phyloP scores from a whole-genome alignment of 495 filamentous ascomycete species.

The Penicillium macrosclerotiorum region DNA sequence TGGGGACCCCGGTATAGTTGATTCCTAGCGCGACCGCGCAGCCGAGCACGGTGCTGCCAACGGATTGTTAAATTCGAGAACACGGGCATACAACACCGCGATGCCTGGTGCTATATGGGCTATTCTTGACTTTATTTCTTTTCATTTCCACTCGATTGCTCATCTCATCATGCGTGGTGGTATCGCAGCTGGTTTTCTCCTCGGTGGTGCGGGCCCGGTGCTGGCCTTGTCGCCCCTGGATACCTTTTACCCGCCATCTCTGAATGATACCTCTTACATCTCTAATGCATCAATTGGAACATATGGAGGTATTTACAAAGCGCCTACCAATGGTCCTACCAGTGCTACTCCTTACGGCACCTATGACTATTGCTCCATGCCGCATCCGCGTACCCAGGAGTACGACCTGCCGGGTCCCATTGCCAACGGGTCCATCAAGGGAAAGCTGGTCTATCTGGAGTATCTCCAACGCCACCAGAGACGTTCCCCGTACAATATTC shows the following conservation, averaged over 20 bases:
- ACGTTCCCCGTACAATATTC: conserved; percentile 42
- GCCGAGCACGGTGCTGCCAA: conserved; percentile 1
- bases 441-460: conserved; percentile 37
- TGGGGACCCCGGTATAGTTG: background rate
- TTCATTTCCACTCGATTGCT: background rate
- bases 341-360: conserved; percentile 21
- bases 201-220: conserved; percentile 10
- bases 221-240: conserved; percentile 21
- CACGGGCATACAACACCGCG: background rate
- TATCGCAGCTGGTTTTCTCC: conserved; percentile 1
- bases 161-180: conserved; percentile 16
- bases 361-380: conserved; percentile 47
- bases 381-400: conserved; percentile 38
- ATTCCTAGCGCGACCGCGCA: conserved; percentile 2
- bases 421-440: conserved; percentile 26
- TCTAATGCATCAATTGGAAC: conserved; percentile 37
- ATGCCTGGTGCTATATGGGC: no score
- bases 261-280: conserved; percentile 40
- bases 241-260: conserved; percentile 38
- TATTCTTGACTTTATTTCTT: background rate
- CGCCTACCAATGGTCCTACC: conserved; percentile 28
- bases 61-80: background rate
- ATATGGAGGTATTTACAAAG: conserved; percentile 41
- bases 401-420: conserved; percentile 33
- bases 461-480: conserved; percentile 46